Percentiles rank a stretch among this genome's conserved stretches.
phyloP scores from a whole-genome alignment of 345 rosid species.

The Combretum micranthum region DNA sequence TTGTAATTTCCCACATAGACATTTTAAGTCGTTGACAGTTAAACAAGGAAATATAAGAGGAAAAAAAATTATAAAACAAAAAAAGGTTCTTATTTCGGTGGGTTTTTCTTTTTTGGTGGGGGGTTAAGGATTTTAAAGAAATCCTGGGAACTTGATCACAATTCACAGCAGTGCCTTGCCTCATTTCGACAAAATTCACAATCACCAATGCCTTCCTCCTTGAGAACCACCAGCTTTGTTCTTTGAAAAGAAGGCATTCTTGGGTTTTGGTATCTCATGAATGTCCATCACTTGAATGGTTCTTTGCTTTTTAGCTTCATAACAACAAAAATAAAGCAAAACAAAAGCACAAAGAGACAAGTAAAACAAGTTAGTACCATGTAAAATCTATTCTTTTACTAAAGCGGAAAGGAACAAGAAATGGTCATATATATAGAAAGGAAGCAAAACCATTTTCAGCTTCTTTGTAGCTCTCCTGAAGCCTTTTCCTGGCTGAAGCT shows the following conservation, averaged over 20 bases:
- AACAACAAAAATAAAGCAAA: background rate
- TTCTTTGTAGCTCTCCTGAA: constrained; percentile 81
- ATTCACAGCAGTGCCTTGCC: too few species aligned
- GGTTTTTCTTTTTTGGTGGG: too few species aligned
- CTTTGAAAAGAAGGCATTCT: constrained; percentile 80
- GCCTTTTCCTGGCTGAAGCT: constrained; percentile 73
- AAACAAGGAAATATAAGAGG: too few species aligned
- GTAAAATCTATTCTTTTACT: background rate
- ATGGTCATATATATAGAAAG: background rate
- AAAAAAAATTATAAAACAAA: too few species aligned
- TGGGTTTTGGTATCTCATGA: constrained; percentile 93
- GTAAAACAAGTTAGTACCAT: background rate
- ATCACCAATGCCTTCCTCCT: constrained; percentile 93
- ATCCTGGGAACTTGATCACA: too few species aligned
- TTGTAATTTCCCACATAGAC: too few species aligned
- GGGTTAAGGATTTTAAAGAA: too few species aligned
- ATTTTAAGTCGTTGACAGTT: too few species aligned
- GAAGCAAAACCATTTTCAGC: constrained; percentile 77
- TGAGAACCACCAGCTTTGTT: constrained; percentile 82
- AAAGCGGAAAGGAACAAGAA: background rate
- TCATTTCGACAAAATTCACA: constrained; percentile 8
- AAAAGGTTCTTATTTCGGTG: too few species aligned
- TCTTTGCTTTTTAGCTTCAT: constrained; percentile 97
- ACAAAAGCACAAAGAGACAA: background rate
- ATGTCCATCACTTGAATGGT: constrained; percentile 99